These are phyloP conservation scores for Populus simonii DNA, from an alignment of 345 rosid genomes.

Conservation along the genomic window DNA sequence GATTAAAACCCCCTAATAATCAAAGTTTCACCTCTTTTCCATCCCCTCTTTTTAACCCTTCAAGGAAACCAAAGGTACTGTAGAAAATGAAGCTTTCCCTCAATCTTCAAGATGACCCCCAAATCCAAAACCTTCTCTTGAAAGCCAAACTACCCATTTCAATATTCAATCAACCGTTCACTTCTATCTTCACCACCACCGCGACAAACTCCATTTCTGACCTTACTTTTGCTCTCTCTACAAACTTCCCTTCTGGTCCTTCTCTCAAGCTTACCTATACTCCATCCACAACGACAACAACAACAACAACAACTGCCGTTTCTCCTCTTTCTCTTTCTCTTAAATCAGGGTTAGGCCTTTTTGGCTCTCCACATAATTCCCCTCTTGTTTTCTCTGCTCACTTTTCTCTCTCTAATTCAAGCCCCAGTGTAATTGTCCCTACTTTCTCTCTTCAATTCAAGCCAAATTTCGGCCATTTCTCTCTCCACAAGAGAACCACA, in stretches of 20 bases:
- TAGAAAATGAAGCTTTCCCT: conserved; percentile 51
- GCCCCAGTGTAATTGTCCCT: conserved; percentile 31
- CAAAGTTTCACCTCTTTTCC: not conserved
- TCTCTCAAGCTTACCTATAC: conserved; percentile 45
- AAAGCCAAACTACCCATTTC: conserved; percentile 52
- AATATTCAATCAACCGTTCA: conserved; percentile 52
- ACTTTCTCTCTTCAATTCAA: conserved; percentile 58
- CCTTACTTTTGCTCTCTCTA: conserved; percentile 46
- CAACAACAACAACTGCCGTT: not conserved
- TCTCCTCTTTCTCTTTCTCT: conserved; percentile 48
- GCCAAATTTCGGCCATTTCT: conserved; percentile 58
- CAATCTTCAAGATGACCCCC: conserved; percentile 32
- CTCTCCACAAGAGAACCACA: conserved; percentile 39
- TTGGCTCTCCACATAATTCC: conserved; percentile 56
- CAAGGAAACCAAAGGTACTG: not conserved
- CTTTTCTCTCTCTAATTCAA: conserved; percentile 37
- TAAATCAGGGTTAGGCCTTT: conserved; percentile 62
- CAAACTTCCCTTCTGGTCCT: conserved; percentile 57
- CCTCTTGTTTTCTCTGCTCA: conserved; percentile 57
- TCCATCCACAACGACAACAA: conserved; percentile 15
- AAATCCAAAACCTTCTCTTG: conserved; percentile 23
- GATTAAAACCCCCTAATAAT: not conserved
- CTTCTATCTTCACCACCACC: conserved; percentile 31
- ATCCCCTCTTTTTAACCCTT: not conserved
- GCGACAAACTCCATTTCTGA: conserved; percentile 24